Evolutionary conservation across 2,329 filamentous ascomycete genomes (phyloP).

Genomic region (Hypoxylon sp.): DNA sequence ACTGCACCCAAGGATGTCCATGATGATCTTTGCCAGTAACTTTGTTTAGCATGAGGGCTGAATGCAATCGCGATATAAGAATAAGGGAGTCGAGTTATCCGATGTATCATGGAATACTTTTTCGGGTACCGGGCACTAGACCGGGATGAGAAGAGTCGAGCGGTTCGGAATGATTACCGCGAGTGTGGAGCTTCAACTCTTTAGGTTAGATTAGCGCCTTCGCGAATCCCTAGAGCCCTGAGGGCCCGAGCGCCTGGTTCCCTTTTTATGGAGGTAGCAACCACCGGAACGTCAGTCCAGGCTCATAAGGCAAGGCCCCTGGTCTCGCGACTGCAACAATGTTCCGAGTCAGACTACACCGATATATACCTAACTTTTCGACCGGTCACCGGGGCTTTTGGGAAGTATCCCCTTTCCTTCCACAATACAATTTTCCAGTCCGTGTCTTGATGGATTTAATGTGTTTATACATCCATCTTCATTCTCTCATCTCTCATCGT

Average conservation of each 20-base stretch:
- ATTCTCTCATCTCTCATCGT: constrained; percentile 10
- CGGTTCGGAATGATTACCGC: constrained; percentile 46
- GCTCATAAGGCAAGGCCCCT: constrained; percentile 7
- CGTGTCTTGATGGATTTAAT: not conserved
- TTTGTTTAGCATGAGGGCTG: not conserved
- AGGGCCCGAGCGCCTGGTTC: constrained; percentile 37
- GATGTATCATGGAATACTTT: constrained; percentile 13
- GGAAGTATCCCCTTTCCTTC: not conserved
- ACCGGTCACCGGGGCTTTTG: constrained; percentile 1
- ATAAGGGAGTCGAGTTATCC: constrained; percentile 7
- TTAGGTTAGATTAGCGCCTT: too few relatives aligned
- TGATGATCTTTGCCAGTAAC: constrained; percentile 18
- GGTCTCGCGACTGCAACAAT: constrained; percentile 5
- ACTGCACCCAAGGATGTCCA: constrained; percentile 37
- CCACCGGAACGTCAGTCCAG: constrained; percentile 16
- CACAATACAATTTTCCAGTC: constrained; percentile 5
- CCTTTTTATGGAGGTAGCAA: constrained; percentile 27
- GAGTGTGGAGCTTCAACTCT: constrained; percentile 21
- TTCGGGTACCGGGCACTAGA: constrained; percentile 2
- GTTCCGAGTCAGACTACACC: constrained; percentile 11
- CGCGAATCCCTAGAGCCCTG: not conserved
- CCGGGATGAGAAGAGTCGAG: constrained; percentile 30
- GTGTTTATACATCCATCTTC: not conserved
- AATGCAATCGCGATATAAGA: not conserved
- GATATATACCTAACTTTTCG: constrained; percentile 5